phyloP scores from a whole-genome alignment of 2,329 filamentous ascomycete genomes.

The Colletotrichum agaves region DNA sequence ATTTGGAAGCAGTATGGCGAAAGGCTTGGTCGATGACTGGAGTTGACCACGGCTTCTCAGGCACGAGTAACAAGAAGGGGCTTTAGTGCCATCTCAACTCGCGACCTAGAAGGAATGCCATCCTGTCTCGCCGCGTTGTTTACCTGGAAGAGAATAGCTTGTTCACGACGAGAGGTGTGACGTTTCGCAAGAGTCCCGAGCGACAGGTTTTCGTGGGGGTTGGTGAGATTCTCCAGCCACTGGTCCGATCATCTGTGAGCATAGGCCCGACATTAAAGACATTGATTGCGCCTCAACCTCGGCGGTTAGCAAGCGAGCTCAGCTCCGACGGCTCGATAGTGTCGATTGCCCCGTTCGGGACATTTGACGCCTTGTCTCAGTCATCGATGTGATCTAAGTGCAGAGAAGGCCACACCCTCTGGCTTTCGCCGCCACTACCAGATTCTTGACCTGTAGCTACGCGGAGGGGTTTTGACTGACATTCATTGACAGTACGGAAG shows the following conservation, averaged over 20 bases:
- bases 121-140: not conserved
- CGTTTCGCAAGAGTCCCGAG: constrained; percentile 15
- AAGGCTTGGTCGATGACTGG: too few species aligned
- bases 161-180: not conserved
- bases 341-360: constrained; percentile 5
- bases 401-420: constrained; percentile 8
- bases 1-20: not conserved
- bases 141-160: not conserved
- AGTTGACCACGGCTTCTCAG: too few species aligned
- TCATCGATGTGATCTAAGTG: not conserved
- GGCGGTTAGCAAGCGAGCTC: constrained; percentile 9
- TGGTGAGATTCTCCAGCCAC: constrained; percentile 7
- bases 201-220: constrained; percentile 5
- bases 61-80: too few species aligned
- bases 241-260: constrained; percentile 22
- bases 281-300: constrained; percentile 15
- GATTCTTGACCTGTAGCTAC: not conserved
- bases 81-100: constrained; percentile 6
- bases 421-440: constrained; percentile 9
- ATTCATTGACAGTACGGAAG: not conserved
- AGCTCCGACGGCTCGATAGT: constrained; percentile 5
- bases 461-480: too few species aligned
- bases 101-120: not conserved
- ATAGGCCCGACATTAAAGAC: constrained; percentile 18
- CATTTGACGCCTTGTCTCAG: not conserved